phyloP scores from a whole-genome alignment of 495 filamentous ascomycete species.

The Talaromyces thailandensis region DNA sequence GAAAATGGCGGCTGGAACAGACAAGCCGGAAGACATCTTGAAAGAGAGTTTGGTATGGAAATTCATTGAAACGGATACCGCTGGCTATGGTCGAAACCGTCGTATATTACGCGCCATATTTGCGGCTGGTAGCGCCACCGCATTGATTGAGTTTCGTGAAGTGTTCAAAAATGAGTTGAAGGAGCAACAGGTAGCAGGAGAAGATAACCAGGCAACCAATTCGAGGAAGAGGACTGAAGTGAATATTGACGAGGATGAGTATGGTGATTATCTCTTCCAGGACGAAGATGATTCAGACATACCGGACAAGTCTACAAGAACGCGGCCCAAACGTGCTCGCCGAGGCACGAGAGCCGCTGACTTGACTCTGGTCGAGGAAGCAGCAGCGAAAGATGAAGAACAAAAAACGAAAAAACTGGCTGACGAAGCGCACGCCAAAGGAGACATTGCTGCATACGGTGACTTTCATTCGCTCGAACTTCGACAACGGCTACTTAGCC shows the following conservation, averaged over 20 bases:
- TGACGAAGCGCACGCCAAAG: conserved; percentile 7
- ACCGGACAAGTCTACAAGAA: conserved; percentile 14
- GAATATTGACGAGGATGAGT: conserved; percentile 49
- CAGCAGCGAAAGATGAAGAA: background rate
- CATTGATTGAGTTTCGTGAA: conserved; percentile 46
- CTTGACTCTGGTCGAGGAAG: background rate
- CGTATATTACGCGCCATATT: conserved; percentile 56
- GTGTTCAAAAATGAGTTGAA: conserved; percentile 54
- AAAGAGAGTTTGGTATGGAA: conserved; percentile 47
- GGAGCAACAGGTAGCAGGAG: conserved; percentile 21
- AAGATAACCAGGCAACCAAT: conserved; percentile 10
- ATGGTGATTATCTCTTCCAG: conserved; percentile 45
- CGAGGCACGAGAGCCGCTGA: conserved; percentile 15
- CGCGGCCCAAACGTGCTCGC: conserved; percentile 25
- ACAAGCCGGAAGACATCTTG: conserved; percentile 19
- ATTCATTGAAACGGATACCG: conserved; percentile 35
- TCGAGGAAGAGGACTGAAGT: conserved; percentile 39
- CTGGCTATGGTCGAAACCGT: conserved; percentile 30
- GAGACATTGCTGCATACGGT: conserved; percentile 30
- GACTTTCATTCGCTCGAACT: conserved; percentile 51
- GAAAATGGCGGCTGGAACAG: conserved; percentile 10
- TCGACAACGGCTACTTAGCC: conserved; percentile 52
- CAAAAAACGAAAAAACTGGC: conserved; percentile 5
- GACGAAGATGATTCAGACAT: conserved; percentile 34
- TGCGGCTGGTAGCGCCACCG: conserved; percentile 43